Percentiles rank a stretch among this genome's conserved stretches.
phyloP scores from a whole-genome alignment of 208 protist species.

The Kentomonas sorsogonicus region DNA sequence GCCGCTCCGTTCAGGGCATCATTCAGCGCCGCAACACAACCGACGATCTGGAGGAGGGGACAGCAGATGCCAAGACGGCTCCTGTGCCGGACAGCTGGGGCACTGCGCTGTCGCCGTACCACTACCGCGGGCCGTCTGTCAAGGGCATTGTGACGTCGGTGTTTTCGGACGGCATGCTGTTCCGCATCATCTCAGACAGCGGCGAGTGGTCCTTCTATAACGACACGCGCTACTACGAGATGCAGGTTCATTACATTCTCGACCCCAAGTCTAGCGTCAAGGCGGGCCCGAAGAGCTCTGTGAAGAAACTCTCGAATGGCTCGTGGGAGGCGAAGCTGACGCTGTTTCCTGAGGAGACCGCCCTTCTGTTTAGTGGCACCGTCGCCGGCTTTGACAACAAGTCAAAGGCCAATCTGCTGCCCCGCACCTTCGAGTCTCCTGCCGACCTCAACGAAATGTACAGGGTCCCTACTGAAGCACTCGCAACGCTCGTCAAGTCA shows the following conservation, averaged over 20 bases:
- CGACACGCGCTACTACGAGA: conserved; percentile 40
- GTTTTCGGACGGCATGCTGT: conserved; percentile 41
- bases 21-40: too few relatives aligned
- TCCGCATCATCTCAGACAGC: conserved; percentile 46
- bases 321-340: conserved; percentile 22
- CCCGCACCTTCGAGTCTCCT: background rate
- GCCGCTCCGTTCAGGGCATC: background rate
- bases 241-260: conserved; percentile 44
- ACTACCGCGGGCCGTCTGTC: conserved; percentile 19
- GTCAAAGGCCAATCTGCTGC: conserved; percentile 20
- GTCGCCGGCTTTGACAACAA: conserved; percentile 41
- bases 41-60: conserved; percentile 23
- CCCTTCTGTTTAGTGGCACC: conserved; percentile 34
- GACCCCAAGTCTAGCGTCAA: conserved; percentile 27
- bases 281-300: conserved; percentile 11
- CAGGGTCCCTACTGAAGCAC: too few relatives aligned
- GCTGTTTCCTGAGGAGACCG: conserved; percentile 41
- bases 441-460: background rate
- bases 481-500: too few relatives aligned
- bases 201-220: conserved; percentile 69
- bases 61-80: background rate
- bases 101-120: conserved; percentile 9
- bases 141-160: conserved; percentile 38
- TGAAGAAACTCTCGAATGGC: conserved; percentile 5
- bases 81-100: conserved; percentile 21